Evolutionary conservation across 2,329 filamentous ascomycete species (phyloP).

Genomic region (Pseudopyricularia cyperi): DNA sequence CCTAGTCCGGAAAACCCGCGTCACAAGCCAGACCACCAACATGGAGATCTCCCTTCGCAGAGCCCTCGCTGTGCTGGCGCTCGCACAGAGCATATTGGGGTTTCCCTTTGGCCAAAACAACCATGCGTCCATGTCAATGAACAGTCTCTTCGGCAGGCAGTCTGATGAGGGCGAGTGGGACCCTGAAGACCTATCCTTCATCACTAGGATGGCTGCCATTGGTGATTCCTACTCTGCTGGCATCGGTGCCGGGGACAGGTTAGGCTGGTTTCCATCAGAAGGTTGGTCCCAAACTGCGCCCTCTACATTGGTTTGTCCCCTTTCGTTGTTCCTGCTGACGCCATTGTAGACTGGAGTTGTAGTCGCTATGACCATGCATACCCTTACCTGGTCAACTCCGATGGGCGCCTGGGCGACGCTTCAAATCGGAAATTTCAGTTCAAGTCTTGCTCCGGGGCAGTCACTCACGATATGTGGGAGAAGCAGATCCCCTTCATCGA

Average conservation of each 20-base stretch:
- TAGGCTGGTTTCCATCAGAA: neutral
- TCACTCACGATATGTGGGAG: neutral
- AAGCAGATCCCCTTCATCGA: neutral
- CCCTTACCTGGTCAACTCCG: neutral
- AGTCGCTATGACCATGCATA: neutral
- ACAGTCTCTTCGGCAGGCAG: neutral
- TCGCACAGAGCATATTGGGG: too few relatives aligned
- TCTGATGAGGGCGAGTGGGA: neutral
- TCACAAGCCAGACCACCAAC: too few relatives aligned
- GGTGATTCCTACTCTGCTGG: neutral
- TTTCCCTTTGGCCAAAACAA: too few relatives aligned
- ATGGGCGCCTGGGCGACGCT: neutral
- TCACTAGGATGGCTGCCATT: neutral
- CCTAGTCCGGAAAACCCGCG: too few relatives aligned
- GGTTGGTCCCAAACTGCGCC: neutral
- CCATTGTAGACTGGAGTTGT: neutral
- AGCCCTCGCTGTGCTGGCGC: too few relatives aligned
- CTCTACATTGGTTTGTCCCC: neutral
- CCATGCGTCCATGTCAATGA: too few relatives aligned
- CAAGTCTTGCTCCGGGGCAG: neutral
- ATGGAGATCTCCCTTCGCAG: too few relatives aligned
- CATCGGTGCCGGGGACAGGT: neutral
- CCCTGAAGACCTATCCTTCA: neutral
- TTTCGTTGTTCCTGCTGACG: neutral
- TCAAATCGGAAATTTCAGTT: neutral